Percentiles rank a stretch among this genome's conserved stretches.
Evolutionary conservation across 352 stramenopile genomes (phyloP).

Genomic region (Pythium coloratum): DNA sequence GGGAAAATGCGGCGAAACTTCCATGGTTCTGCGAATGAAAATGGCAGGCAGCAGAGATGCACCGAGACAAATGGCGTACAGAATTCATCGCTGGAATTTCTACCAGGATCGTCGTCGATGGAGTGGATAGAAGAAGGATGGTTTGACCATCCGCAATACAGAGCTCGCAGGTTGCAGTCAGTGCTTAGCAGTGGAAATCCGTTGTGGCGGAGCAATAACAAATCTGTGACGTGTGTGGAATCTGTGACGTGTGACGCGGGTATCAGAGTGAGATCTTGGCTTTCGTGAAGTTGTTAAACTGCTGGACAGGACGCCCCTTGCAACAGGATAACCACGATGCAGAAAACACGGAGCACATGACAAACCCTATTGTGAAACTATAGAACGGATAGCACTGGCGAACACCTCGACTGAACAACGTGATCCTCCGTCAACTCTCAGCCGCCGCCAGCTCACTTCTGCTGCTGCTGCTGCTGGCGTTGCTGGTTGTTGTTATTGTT

Average conservation of each 20-base stretch:
- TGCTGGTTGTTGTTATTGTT: neutral
- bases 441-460: neutral
- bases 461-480: neutral
- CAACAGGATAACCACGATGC: neutral
- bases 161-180: no score
- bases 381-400: conserved; percentile 4
- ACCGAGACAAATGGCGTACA: neutral
- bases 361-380: neutral
- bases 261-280: no score
- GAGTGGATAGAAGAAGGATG: no score
- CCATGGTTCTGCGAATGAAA: neutral
- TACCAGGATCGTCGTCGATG: no score
- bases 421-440: neutral
- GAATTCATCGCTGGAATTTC: no score
- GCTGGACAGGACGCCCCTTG: no score
- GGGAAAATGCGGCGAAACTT: neutral
- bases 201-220: neutral
- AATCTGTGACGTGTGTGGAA: neutral
- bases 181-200: no score
- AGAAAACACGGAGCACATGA: neutral
- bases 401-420: neutral
- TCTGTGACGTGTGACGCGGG: neutral
- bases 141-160: no score
- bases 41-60: neutral
- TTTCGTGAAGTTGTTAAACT: no score